A percentile compares a stretch with the other conserved stretches of the same genome.
Evolutionary conservation across 208 protist species (phyloP).

Genomic region (Entamoeba histolytica): DNA sequence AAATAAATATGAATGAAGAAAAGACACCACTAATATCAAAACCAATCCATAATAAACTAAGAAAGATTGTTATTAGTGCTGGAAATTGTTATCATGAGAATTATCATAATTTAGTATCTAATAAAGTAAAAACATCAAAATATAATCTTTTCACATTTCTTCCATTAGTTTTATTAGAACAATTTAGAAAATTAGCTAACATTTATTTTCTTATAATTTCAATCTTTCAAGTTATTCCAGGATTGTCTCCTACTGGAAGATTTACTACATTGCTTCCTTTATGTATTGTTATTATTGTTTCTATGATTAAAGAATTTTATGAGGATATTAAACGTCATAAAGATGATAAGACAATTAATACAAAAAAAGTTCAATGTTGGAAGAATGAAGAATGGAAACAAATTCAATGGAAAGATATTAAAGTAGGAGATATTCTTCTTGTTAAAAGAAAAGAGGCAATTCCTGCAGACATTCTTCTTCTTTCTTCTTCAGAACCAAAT

Average conservation of each 20-base stretch:
- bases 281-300: constrained; percentile 58
- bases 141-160: constrained; percentile 45
- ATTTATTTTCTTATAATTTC: constrained; percentile 50
- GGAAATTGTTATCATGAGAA: neutral
- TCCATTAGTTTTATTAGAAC: constrained; percentile 38
- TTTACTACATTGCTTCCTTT: constrained; percentile 72
- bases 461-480: constrained; percentile 43
- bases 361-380: neutral
- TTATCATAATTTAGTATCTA: constrained; percentile 5
- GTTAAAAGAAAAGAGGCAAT: constrained; percentile 61
- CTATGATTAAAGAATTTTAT: constrained; percentile 65
- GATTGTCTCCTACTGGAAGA: constrained; percentile 49
- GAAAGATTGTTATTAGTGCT: neutral
- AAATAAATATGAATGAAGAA: neutral
- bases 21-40: neutral
- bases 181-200: constrained; percentile 54
- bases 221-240: constrained; percentile 41
- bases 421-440: constrained; percentile 67
- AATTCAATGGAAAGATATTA: constrained; percentile 64
- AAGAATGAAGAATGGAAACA: neutral
- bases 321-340: constrained; percentile 69
- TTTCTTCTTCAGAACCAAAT: constrained; percentile 68
- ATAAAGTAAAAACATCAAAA: constrained; percentile 46
- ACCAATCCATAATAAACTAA: neutral
- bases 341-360: constrained; percentile 42